Evolutionary conservation across 805 yeast species (phyloP), one percentile per base, ranked within the genome.

Genomic region (Wickerhamomyces kurtzmanii): DNA sequence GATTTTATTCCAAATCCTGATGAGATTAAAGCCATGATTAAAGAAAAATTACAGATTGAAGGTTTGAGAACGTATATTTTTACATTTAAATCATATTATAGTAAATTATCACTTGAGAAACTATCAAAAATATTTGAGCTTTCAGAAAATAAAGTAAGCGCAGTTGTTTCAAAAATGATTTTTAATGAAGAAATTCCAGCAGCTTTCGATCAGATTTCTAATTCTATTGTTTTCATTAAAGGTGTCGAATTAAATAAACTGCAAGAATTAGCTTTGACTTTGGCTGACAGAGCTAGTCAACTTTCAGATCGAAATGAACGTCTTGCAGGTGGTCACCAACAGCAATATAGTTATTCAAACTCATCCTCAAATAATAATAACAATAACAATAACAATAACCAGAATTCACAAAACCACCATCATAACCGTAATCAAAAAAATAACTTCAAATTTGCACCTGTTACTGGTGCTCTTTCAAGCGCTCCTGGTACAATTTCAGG

Each of bases 21-120:
- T 28, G 57, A 65, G 27, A 68, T 84, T 50, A 75, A 75, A 58
- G 57, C 57, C n/a, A 73, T 82, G 77, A 67, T 91, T 47, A 69
- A 68, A 41, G 69, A 68, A 39, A 83, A 82, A 59, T 69, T 93
- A 45, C 94, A 91, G 64, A 62, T 75, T 30, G 95, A 85, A 57
- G 94, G 96, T 26, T 68, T 91, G 49, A 75, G 94, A 59, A 84
- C 96, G n/a, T 91, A 82, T 55, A 65, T 91, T 39, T 82, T 85
- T 66, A 77, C 82, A 38, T 86, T 79, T 62, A 83, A 82, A 50
- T 57, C 75, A 19, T 76, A 75, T 44, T 86, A 78, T 60, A 62
- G 77, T 36, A 79, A 81, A 38, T 68, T 89, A 31, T 77, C 95
- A 4, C 55, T 86, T 27, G 53, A 62, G 12, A 73, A 73, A 41